These are phyloP conservation scores for Nyctanthes arbortristis DNA, from an alignment of 257 asterid genomes.

Conservation along the genomic window DNA sequence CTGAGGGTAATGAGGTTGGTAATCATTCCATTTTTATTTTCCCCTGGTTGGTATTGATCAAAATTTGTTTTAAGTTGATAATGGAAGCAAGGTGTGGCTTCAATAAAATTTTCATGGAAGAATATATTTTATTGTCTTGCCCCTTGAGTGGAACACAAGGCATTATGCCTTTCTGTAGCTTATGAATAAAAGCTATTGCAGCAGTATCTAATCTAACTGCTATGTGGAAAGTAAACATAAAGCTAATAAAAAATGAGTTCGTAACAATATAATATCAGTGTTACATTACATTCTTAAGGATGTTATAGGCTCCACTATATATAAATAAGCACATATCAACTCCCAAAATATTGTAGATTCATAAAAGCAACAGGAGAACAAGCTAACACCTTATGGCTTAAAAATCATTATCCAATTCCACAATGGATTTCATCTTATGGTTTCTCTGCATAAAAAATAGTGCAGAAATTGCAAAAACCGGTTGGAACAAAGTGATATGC, in stretches of 20 bases:
- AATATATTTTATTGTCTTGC: slow-evolving; percentile 75
- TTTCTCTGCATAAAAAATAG: neutral
- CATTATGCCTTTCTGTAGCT: slow-evolving; percentile 85
- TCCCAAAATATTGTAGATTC: neutral
- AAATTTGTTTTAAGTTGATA: too few species aligned
- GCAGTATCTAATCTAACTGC: slow-evolving; percentile 92
- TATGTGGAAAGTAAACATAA: slow-evolving; percentile 22
- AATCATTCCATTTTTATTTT: too few species aligned
- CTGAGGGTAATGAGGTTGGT: too few species aligned
- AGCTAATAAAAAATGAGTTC: slow-evolving; percentile 14
- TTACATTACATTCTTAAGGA: neutral
- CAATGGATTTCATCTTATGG: neutral
- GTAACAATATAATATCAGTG: neutral
- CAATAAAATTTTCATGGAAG: too few species aligned
- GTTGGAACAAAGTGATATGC: slow-evolving; percentile 1
- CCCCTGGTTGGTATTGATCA: too few species aligned
- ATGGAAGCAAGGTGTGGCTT: too few species aligned
- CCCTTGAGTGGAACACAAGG: slow-evolving; percentile 99
- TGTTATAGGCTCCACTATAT: too few species aligned
- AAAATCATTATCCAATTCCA: neutral
- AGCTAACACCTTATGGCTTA: neutral
- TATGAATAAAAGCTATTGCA: slow-evolving; percentile 86
- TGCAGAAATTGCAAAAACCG: neutral
- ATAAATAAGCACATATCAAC: neutral
- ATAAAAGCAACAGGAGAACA: too few species aligned